A percentile compares a stretch with the other conserved stretches of the same genome.
Conservation (phyloP, 2,329 filamentous ascomycete genomes). For the Phialemoniopsis sp. region DNA sequence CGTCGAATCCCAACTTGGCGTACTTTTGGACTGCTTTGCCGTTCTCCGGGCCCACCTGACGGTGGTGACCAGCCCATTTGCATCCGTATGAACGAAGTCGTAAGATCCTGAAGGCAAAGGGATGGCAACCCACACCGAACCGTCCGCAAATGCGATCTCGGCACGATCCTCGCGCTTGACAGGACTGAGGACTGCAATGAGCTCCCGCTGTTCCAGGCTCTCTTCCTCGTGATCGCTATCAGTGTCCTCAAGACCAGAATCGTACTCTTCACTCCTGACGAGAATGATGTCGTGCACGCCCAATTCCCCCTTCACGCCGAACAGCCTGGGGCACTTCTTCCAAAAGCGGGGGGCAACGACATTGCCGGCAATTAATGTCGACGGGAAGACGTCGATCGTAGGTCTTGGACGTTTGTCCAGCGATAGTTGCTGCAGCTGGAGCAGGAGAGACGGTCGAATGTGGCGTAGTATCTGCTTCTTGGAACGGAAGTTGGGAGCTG, state of each 20-base stretch:
- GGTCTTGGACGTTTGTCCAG: slow-evolving; percentile 59
- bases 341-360: slow-evolving; percentile 55
- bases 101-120: slow-evolving; percentile 54
- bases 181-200: slow-evolving; percentile 57
- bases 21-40: slow-evolving; percentile 15
- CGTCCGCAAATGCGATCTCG: slow-evolving; percentile 65
- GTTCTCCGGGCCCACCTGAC: slow-evolving; percentile 65
- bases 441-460: slow-evolving; percentile 62
- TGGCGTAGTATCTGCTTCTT: slow-evolving; percentile 64
- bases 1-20: slow-evolving; percentile 1
- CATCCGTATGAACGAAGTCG: slow-evolving; percentile 60
- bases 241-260: slow-evolving; percentile 23
- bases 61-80: slow-evolving; percentile 52
- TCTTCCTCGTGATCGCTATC: slow-evolving; percentile 48
- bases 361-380: slow-evolving; percentile 51
- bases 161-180: slow-evolving; percentile 49
- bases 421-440: slow-evolving; percentile 68
- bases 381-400: slow-evolving; percentile 69
- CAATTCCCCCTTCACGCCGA: slow-evolving; percentile 56
- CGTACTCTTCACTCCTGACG: slow-evolving; percentile 67
- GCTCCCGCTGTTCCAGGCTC: slow-evolving; percentile 39
- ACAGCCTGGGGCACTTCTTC: slow-evolving; percentile 59
- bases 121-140: slow-evolving; percentile 52
- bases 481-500: slow-evolving; percentile 52
- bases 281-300: slow-evolving; percentile 68